Percentiles rank a stretch among this genome's conserved stretches.
Conservation (phyloP, 2,329 filamentous ascomycete genomes). For the Fusarium sp. region DNA sequence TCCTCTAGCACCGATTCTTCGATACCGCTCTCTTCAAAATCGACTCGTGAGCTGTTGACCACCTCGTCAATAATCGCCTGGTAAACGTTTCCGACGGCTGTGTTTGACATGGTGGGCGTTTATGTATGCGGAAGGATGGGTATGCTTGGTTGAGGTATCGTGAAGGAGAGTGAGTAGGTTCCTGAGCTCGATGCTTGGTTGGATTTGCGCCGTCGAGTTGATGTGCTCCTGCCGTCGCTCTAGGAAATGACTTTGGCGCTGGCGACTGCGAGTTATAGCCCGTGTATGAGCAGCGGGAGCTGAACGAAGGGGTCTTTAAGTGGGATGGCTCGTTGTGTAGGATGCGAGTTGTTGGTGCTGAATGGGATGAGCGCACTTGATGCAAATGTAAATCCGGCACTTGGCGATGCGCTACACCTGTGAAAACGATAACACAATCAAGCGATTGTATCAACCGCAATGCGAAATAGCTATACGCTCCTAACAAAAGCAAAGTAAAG, state of each 20-base stretch:
- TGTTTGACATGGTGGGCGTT: conserved; percentile 66
- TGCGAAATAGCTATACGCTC: conserved; percentile 3
- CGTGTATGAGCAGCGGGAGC: conserved; percentile 6
- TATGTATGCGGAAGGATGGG: conserved; percentile 19
- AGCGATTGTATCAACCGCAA: conserved; percentile 27
- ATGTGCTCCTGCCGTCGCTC: conserved; percentile 1
- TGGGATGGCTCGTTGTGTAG: background rate
- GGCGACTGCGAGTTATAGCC: background rate
- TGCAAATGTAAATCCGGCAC: conserved; percentile 28
- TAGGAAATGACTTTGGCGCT: conserved; percentile 2
- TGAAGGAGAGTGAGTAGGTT: background rate
- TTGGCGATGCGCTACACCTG: conserved; percentile 29
- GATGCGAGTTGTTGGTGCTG: conserved; percentile 14
- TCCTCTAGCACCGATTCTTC: conserved; percentile 89
- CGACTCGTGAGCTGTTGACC: conserved; percentile 89
- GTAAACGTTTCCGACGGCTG: conserved; percentile 81
- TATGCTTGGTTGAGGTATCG: conserved; percentile 2
- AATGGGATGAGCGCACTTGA: conserved; percentile 29
- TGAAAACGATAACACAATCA: conserved; percentile 4
- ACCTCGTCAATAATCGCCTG: conserved; percentile 84
- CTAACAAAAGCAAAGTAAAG: background rate
- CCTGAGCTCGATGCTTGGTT: conserved; percentile 3
- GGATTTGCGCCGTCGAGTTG: conserved; percentile 22
- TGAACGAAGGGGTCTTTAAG: background rate
- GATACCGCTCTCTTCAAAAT: conserved; percentile 97